Percentiles rank a stretch among this genome's conserved stretches.
Conservation (phyloP, 331 rosid genomes). For the Rhamnella rubrinervis region DNA sequence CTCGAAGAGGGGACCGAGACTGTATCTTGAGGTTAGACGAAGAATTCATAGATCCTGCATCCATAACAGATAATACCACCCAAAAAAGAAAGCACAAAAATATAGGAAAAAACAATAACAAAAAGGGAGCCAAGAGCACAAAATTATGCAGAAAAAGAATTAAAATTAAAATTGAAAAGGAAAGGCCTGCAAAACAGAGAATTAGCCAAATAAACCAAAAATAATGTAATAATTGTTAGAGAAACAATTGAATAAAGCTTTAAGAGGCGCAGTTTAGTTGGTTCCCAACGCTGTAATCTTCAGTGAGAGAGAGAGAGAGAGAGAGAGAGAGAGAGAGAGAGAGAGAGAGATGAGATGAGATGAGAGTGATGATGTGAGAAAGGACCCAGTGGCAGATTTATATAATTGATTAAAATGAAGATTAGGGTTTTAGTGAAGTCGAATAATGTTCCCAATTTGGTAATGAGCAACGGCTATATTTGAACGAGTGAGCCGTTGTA, state of each 20-base stretch:
- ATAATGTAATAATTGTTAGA: not conserved
- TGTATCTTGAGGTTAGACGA: slow-evolving; percentile 24
- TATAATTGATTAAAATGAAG: not conserved
- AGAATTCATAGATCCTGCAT: slow-evolving; percentile 67
- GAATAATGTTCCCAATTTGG: too few relatives aligned
- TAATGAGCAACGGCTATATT: slow-evolving; percentile 7
- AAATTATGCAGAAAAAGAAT: not conserved
- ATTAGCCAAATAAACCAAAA: not conserved
- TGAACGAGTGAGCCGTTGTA: not conserved
- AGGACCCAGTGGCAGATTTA: not conserved
- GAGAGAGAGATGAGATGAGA: not conserved
- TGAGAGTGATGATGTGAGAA: not conserved
- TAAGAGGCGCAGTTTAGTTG: not conserved
- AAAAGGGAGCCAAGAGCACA: not conserved
- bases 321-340: not conserved
- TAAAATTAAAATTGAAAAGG: not conserved
- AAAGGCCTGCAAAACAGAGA: slow-evolving; percentile 30
- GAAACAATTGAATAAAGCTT: not conserved
- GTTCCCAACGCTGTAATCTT: not conserved
- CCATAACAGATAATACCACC: slow-evolving; percentile 36
- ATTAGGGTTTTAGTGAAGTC: slow-evolving; percentile 2
- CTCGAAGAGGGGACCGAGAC: slow-evolving; percentile 68
- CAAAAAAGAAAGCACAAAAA: not conserved
- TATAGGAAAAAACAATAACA: not conserved
- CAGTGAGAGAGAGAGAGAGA: not conserved